Evolutionary conservation across 768 basidiomycete species (phyloP).

Genomic region (Lentinula boryana): DNA sequence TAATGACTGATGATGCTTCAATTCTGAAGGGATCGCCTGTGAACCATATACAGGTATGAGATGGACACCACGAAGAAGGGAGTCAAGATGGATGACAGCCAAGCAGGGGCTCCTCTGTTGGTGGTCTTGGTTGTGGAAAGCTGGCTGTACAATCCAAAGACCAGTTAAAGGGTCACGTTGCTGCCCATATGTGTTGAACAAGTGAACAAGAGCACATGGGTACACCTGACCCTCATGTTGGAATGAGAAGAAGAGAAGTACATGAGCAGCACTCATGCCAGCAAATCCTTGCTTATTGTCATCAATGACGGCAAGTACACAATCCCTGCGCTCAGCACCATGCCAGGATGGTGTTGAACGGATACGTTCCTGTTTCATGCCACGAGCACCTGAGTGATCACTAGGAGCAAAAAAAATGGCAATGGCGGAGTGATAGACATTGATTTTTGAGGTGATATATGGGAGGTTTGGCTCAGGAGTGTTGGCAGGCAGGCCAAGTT

Average conservation of each 20-base stretch:
- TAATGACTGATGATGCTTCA: conserved; percentile 16
- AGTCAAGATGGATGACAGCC: conserved; percentile 22
- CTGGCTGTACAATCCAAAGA: conserved; percentile 26
- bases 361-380: conserved; percentile 14
- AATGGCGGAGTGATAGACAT: conserved; percentile 20
- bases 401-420: conserved; percentile 20
- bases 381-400: conserved; percentile 12
- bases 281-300: conserved; percentile 15
- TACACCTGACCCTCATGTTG: conserved; percentile 9
- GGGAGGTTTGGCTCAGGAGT: conserved; percentile 11
- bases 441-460: conserved; percentile 10
- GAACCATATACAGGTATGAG: conserved; percentile 21
- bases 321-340: conserved; percentile 9
- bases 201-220: conserved; percentile 24
- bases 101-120: conserved; percentile 4
- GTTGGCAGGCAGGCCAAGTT: conserved; percentile 12
- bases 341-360: conserved; percentile 13
- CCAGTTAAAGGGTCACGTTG: conserved; percentile 14
- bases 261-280: conserved; percentile 16
- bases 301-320: conserved; percentile 17
- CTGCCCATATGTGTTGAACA: conserved; percentile 18
- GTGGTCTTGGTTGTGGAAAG: conserved; percentile 9
- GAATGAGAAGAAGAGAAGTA: conserved; percentile 23
- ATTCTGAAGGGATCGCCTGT: conserved; percentile 11
- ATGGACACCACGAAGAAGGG: conserved; percentile 25